Percentiles rank a stretch among this genome's conserved stretches.
phyloP scores from a whole-genome alignment of 2,329 filamentous ascomycete genomes.

The Alternaria gansuensis region DNA sequence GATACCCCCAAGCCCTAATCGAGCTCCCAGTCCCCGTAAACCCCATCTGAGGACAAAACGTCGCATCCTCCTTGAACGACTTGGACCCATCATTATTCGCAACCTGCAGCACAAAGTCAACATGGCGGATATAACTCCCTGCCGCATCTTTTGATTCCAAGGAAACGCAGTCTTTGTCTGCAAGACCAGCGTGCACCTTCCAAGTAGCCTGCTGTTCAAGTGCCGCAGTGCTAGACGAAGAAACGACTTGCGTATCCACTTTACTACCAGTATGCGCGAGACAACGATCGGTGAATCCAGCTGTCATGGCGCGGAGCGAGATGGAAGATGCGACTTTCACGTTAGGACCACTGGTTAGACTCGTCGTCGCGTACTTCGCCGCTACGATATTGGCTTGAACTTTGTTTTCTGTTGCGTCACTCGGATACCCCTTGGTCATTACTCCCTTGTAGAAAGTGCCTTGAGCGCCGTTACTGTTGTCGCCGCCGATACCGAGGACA shows the following conservation, averaged over 20 bases:
- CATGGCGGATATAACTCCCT: constrained; percentile 68
- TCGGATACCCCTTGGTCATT: constrained; percentile 70
- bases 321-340: constrained; percentile 61
- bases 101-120: constrained; percentile 62
- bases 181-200: constrained; percentile 66
- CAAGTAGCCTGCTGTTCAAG: constrained; percentile 66
- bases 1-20: constrained; percentile 67
- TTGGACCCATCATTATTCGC: constrained; percentile 64
- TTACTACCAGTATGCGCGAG: constrained; percentile 62
- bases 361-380: constrained; percentile 62
- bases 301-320: constrained; percentile 65
- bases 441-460: constrained; percentile 73
- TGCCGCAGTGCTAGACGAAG: constrained; percentile 60
- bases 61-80: constrained; percentile 68
- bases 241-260: constrained; percentile 65
- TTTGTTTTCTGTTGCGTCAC: constrained; percentile 65
- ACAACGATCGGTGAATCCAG: constrained; percentile 64
- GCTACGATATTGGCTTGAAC: constrained; percentile 70
- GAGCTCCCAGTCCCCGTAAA: constrained; percentile 63
- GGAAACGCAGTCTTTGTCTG: constrained; percentile 65
- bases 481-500: constrained; percentile 74
- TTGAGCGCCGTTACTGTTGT: constrained; percentile 67
- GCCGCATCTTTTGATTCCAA: constrained; percentile 68
- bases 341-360: constrained; percentile 61
- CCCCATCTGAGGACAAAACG: constrained; percentile 66